These are phyloP conservation scores for Poterioochromonas sp. DNA, from an alignment of 352 stramenopile species.

Conservation along the genomic window DNA sequence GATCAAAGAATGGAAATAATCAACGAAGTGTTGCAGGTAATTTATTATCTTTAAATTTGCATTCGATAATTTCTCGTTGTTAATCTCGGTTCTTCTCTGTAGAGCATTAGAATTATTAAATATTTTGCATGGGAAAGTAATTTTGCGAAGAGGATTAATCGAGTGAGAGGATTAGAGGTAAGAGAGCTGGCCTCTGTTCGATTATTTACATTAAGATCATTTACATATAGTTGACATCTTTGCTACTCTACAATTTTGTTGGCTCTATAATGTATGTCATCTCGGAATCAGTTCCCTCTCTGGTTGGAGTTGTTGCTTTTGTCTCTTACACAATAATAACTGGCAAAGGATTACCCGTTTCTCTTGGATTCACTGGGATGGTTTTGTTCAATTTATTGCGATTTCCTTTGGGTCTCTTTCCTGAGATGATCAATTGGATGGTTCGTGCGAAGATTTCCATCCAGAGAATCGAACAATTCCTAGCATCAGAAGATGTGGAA, in stretches of 20 bases:
- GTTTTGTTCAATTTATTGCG: conserved; percentile 90
- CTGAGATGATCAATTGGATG: conserved; percentile 83
- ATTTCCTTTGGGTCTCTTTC: conserved; percentile 90
- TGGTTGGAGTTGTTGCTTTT: conserved; percentile 18
- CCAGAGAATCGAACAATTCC: conserved; percentile 48
- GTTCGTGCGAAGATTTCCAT: conserved; percentile 68
- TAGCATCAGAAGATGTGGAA: conserved; percentile 43
- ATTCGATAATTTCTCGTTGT: too few relatives aligned
- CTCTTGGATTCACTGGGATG: conserved; percentile 45
- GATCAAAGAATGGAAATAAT: background rate
- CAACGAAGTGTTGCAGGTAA: conserved; percentile 1
- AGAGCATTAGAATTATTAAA: conserved; percentile 91
- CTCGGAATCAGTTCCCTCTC: background rate
- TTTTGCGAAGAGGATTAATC: conserved; percentile 42
- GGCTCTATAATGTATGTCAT: background rate
- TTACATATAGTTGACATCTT: background rate
- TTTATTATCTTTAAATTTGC: too few relatives aligned
- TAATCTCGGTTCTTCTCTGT: too few relatives aligned
- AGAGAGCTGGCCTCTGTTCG: too few relatives aligned
- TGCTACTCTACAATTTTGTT: background rate
- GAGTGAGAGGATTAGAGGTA: too few relatives aligned
- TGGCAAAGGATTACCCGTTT: background rate
- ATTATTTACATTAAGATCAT: too few relatives aligned
- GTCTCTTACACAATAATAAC: background rate
- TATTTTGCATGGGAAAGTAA: conserved; percentile 82